phyloP scores from a whole-genome alignment of 345 rosid species.

The Sisymbrium altissimum region DNA sequence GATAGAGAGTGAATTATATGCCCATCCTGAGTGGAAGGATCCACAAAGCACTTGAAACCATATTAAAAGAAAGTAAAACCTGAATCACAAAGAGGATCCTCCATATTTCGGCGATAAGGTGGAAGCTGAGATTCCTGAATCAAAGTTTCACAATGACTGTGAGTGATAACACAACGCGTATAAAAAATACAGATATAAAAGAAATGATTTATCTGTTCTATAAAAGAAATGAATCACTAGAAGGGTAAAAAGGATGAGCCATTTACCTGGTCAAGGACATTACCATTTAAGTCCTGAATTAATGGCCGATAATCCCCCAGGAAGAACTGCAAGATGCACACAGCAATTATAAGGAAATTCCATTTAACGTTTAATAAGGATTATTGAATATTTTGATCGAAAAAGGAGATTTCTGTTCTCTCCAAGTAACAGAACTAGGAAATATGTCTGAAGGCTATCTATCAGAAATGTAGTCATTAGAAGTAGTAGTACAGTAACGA shows the following conservation, averaged over 20 bases:
- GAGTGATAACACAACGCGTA: slow-evolving; percentile 3
- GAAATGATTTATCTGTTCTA: background rate
- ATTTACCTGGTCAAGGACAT: slow-evolving; percentile 91
- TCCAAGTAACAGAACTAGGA: background rate
- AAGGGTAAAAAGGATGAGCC: slow-evolving; percentile 14
- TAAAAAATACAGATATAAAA: background rate
- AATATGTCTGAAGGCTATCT: background rate
- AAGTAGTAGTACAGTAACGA: slow-evolving; percentile 9
- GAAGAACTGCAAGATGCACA: slow-evolving; percentile 62
- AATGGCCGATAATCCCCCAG: slow-evolving; percentile 98
- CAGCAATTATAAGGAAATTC: slow-evolving; percentile 5
- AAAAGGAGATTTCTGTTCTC: background rate
- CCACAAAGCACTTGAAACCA: slow-evolving; percentile 10
- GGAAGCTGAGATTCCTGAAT: slow-evolving; percentile 92
- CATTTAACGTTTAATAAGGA: background rate
- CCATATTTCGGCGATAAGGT: slow-evolving; percentile 89
- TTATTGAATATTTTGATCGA: background rate
- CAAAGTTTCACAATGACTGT: slow-evolving; percentile 28
- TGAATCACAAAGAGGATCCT: slow-evolving; percentile 97
- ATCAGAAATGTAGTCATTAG: background rate
- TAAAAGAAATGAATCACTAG: slow-evolving; percentile 1
- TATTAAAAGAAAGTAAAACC: slow-evolving; percentile 44
- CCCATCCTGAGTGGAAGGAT: slow-evolving; percentile 13
- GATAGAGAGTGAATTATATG: slow-evolving; percentile 17
- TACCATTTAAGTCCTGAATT: slow-evolving; percentile 74